Conservation (phyloP, 2,329 filamentous ascomycete genomes). For the Aspergillus pseudoglaucus region DNA sequence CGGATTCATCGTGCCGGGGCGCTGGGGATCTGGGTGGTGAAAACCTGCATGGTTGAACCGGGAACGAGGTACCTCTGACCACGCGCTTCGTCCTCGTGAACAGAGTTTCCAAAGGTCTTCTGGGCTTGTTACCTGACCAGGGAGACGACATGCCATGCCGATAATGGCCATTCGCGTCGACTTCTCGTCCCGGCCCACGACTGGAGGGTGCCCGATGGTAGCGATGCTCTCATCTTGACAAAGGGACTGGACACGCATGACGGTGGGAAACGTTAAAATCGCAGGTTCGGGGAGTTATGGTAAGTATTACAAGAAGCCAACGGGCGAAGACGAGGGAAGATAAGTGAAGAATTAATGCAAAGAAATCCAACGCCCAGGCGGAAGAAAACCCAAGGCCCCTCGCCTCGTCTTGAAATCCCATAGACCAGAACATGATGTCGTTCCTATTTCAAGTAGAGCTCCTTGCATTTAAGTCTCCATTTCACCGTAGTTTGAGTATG, state of each 20-base stretch:
- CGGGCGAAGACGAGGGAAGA: too few relatives aligned
- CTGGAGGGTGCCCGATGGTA: not conserved
- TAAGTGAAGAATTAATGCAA: too few relatives aligned
- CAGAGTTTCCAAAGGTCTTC: slow-evolving; percentile 19
- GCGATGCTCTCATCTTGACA: not conserved
- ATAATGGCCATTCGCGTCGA: slow-evolving; percentile 19
- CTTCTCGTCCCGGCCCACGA: not conserved
- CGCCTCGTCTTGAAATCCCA: too few relatives aligned
- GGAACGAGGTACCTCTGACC: slow-evolving; percentile 15
- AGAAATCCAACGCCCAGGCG: too few relatives aligned
- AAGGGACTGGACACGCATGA: not conserved
- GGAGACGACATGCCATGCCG: slow-evolving; percentile 19
- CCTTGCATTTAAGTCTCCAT: too few relatives aligned
- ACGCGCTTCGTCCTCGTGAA: slow-evolving; percentile 16
- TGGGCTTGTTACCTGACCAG: slow-evolving; percentile 16
- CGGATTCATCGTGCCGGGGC: slow-evolving; percentile 15
- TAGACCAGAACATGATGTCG: too few relatives aligned
- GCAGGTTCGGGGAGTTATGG: too few relatives aligned
- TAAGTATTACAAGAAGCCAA: too few relatives aligned
- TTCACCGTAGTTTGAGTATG: too few relatives aligned
- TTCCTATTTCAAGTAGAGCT: too few relatives aligned
- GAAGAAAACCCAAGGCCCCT: too few relatives aligned
- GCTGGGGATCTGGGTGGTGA: slow-evolving; percentile 17
- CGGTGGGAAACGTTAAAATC: too few relatives aligned
- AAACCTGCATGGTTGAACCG: slow-evolving; percentile 16